A percentile compares a stretch with the other conserved stretches of the same genome.
Evolutionary conservation across 2,329 filamentous ascomycete species (phyloP).

Genomic region (Cladosporium sp.): DNA sequence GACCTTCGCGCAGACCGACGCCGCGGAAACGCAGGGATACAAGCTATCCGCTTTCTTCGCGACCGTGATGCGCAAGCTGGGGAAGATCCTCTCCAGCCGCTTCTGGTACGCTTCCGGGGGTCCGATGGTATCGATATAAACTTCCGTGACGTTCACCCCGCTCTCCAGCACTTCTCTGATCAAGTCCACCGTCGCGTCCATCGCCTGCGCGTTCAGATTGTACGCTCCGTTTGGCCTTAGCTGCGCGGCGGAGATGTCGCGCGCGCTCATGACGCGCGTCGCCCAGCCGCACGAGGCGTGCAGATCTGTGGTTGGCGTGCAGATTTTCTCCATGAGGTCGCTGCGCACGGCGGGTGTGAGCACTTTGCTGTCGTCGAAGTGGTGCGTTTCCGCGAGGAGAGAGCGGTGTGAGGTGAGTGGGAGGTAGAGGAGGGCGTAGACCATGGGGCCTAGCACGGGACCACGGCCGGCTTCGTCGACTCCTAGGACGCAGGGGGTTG

Average conservation of each 20-base stretch:
- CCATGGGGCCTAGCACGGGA: slow-evolving; percentile 75
- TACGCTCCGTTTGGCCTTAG: slow-evolving; percentile 61
- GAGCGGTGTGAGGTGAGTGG: slow-evolving; percentile 61
- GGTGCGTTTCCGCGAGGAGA: slow-evolving; percentile 72
- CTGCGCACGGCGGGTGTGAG: slow-evolving; percentile 77
- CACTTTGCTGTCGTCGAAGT: slow-evolving; percentile 94
- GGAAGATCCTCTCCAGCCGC: slow-evolving; percentile 79
- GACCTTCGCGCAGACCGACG: slow-evolving; percentile 93
- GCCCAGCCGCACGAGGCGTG: slow-evolving; percentile 76
- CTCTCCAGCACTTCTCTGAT: slow-evolving; percentile 71
- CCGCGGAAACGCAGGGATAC: slow-evolving; percentile 89
- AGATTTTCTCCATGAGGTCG: slow-evolving; percentile 66
- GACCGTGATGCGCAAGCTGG: slow-evolving; percentile 53
- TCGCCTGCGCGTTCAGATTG: slow-evolving; percentile 94
- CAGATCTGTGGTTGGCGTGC: slow-evolving; percentile 58
- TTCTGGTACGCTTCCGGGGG: slow-evolving; percentile 78
- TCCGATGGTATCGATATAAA: slow-evolving; percentile 95
- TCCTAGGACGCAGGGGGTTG: slow-evolving; percentile 69
- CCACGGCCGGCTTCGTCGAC: slow-evolving; percentile 93
- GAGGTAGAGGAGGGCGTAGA: slow-evolving; percentile 68
- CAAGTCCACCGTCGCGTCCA: slow-evolving; percentile 83
- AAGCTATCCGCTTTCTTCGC: slow-evolving; percentile 80
- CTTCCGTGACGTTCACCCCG: slow-evolving; percentile 79
- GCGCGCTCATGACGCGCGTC: slow-evolving; percentile 72
- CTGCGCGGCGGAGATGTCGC: slow-evolving; percentile 78